Conservation (phyloP, 306 rosid genomes). For the Dalbergia cochinchinensis region DNA sequence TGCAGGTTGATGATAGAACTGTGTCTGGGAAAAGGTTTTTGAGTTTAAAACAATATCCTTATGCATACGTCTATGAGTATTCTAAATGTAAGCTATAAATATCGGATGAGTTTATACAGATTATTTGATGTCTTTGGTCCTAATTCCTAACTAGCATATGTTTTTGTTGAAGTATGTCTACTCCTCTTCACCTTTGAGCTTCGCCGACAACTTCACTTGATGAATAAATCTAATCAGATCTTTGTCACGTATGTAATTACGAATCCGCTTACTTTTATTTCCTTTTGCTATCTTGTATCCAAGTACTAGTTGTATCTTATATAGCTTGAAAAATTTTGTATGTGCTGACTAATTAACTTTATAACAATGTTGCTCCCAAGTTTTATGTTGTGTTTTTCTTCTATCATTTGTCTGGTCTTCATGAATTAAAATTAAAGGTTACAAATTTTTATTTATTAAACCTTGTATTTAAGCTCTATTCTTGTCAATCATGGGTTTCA, state of each 20-base stretch:
- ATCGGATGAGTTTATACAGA: slow-evolving; percentile 21
- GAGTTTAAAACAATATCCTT: slow-evolving; percentile 67
- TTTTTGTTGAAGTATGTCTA: slow-evolving; percentile 66
- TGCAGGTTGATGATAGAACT: slow-evolving; percentile 70
- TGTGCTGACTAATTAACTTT: not conserved
- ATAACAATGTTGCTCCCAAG: not conserved
- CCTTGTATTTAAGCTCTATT: slow-evolving; percentile 22
- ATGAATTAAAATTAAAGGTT: slow-evolving; percentile 5
- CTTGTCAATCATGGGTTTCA: slow-evolving; percentile 31
- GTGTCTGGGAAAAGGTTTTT: slow-evolving; percentile 71
- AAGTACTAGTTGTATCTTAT: slow-evolving; percentile 25
- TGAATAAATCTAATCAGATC: slow-evolving; percentile 64
- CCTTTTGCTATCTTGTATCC: slow-evolving; percentile 35
- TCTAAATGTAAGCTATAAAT: slow-evolving; percentile 72
- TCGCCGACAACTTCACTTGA: slow-evolving; percentile 67
- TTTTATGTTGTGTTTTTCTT: not conserved
- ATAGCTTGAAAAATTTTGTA: not conserved
- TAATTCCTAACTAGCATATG: slow-evolving; percentile 44
- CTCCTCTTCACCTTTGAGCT: slow-evolving; percentile 84
- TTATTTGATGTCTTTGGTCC: slow-evolving; percentile 29
- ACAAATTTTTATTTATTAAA: slow-evolving; percentile 10
- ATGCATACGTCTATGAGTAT: slow-evolving; percentile 75
- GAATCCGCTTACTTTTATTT: slow-evolving; percentile 21
- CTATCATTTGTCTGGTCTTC: slow-evolving; percentile 13
- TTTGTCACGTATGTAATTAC: slow-evolving; percentile 70